Base-by-base conservation (phyloP, 2,329 filamentous ascomycete genomes). In the Monosporascus ibericus region DNA sequence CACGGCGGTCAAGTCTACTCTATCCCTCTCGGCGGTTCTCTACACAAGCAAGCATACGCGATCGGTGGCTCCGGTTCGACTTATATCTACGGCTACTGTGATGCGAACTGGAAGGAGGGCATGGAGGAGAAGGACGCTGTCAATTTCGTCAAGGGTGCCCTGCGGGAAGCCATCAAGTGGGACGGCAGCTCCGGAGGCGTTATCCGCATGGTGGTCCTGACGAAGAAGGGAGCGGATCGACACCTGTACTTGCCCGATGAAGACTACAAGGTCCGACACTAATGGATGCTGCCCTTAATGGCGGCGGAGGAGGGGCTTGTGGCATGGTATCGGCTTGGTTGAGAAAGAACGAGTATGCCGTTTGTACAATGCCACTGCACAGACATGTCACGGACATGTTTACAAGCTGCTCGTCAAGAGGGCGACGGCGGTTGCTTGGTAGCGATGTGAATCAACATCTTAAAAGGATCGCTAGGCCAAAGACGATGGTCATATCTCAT, bases 81-180 rank as follows among this genome's bases (percentile, higher is more conserved):
- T 56, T 99, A 99, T 78, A 99, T 99, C 73, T 99, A 97, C 78
- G 94, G 94, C 64, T 97, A 95, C 80, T 97, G 92, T 70, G 92
- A 99, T 70, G 86, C 90, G 53, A 84, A 99, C 79, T 99, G 94
- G 94, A 85, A 80, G 70, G 94, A 97, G 74, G 84, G 84, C 60
- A 97, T 99, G 92, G 90, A 87, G 50, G 90, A 97, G 78, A 80
- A 84, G 51, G 92, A 95, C 57, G 94, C 94, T 1, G 85, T 99
- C 59, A 74, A 85, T 40, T 99, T 99, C 66, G 94, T 99, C 70
- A 96, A 96, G 77, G 87, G 85, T 47, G 86, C 94, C 34, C 77
- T 99, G 68, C 78, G 84, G 66, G 92, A 99, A 79, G 94, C 94
- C 17, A 97, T 99, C 81, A 96, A 96, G 76, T 99, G 94, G 94